These are phyloP conservation scores for Yarrowia galli DNA, from an alignment of 1,139 yeast genomes.

Conservation along the genomic window DNA sequence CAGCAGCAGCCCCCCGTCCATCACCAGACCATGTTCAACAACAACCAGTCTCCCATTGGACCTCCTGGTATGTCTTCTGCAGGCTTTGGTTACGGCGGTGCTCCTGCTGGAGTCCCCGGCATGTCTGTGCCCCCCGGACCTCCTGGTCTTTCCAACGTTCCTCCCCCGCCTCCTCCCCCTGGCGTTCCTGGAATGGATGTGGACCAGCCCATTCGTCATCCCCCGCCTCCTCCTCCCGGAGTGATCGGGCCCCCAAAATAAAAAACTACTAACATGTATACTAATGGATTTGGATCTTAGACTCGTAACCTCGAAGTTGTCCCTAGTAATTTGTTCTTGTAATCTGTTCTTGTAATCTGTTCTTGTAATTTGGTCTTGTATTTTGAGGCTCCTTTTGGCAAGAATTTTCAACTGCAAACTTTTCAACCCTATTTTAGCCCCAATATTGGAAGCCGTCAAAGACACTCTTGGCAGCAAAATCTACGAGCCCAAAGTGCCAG, in stretches of 20 bases:
- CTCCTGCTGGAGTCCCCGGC: conserved; percentile 31
- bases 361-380: neutral
- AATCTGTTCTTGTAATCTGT: too few relatives aligned
- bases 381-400: neutral
- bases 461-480: too few relatives aligned
- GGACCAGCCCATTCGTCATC: conserved; percentile 44
- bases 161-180: conserved; percentile 48
- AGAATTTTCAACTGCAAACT: neutral
- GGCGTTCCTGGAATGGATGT: conserved; percentile 47
- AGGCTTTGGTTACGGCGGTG: conserved; percentile 42
- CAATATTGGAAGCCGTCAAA: too few relatives aligned
- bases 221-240: conserved; percentile 47
- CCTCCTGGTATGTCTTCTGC: conserved; percentile 42
- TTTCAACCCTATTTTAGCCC: neutral
- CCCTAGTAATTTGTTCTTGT: neutral
- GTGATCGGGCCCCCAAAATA: conserved; percentile 39
- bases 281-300: conserved; percentile 38
- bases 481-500: too few relatives aligned
- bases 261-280: conserved; percentile 37
- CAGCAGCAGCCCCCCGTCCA: conserved; percentile 26
- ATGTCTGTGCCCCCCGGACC: conserved; percentile 39
- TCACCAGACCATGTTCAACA: conserved; percentile 24
- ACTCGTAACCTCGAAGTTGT: neutral
- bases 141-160: conserved; percentile 42
- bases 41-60: conserved; percentile 40